Evolutionary conservation across 768 basidiomycete species (phyloP).

Genomic region (Agrocybe chaxingu): DNA sequence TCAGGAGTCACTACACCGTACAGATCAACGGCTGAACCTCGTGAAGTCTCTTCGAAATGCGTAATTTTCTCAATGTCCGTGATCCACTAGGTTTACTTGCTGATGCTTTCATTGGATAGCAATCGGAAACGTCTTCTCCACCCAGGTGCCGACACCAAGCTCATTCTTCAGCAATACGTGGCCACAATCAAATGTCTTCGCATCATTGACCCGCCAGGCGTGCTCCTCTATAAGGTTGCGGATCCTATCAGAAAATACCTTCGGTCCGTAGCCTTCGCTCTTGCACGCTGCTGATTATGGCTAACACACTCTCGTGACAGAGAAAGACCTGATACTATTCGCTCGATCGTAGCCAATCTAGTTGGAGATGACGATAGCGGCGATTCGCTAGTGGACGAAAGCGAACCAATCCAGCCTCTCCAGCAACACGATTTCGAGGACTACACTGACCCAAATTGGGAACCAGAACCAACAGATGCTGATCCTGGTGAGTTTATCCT

Average conservation of each 20-base stretch:
- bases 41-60: conserved; percentile 76
- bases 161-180: conserved; percentile 88
- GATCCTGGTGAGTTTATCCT: conserved; percentile 68
- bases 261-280: conserved; percentile 41
- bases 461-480: conserved; percentile 94
- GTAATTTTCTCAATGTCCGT: conserved; percentile 39
- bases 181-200: conserved; percentile 88
- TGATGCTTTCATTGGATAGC: conserved; percentile 36
- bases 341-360: conserved; percentile 80
- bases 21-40: conserved; percentile 75
- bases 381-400: conserved; percentile 82
- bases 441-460: conserved; percentile 90
- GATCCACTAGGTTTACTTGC: background rate
- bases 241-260: conserved; percentile 90
- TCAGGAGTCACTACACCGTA: conserved; percentile 76
- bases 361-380: conserved; percentile 82
- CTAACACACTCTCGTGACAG: conserved; percentile 30
- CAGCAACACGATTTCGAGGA: conserved; percentile 80
- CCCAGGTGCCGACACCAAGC: conserved; percentile 92
- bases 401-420: conserved; percentile 73
- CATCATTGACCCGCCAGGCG: conserved; percentile 89
- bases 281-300: too few relatives aligned
- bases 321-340: conserved; percentile 88
- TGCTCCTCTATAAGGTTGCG: conserved; percentile 89
- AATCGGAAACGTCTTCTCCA: conserved; percentile 88